Evolutionary conservation across 495 filamentous ascomycete genomes (phyloP).

Genomic region (Talaromyces proteolyticus): DNA sequence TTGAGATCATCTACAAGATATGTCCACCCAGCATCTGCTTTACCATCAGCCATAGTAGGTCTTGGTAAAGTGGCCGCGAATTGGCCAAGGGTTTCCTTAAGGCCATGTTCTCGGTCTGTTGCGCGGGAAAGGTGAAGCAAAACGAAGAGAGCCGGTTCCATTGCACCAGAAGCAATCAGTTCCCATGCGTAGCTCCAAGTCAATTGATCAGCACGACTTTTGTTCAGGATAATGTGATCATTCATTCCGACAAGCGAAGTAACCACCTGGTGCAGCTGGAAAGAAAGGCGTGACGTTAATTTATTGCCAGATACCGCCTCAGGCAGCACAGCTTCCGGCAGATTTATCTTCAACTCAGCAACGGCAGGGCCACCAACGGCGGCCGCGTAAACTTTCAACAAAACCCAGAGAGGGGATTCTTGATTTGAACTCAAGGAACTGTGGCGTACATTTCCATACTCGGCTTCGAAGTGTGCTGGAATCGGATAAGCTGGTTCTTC

Average conservation of each 20-base stretch:
- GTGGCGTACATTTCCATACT: slow-evolving; percentile 36
- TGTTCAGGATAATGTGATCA: slow-evolving; percentile 27
- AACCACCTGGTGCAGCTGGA: slow-evolving; percentile 66
- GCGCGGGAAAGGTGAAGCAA: slow-evolving; percentile 68
- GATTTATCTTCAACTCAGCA: slow-evolving; percentile 17
- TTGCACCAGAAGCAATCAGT: slow-evolving; percentile 60
- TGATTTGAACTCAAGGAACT: slow-evolving; percentile 46
- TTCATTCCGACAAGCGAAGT: slow-evolving; percentile 46
- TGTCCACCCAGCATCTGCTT: slow-evolving; percentile 38
- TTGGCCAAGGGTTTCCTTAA: slow-evolving; percentile 65
- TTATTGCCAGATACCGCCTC: slow-evolving; percentile 59
- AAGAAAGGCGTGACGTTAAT: slow-evolving; percentile 67
- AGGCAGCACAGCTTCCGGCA: slow-evolving; percentile 29
- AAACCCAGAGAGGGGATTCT: slow-evolving; percentile 78
- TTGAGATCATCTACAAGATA: slow-evolving; percentile 54
- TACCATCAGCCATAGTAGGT: slow-evolving; percentile 51
- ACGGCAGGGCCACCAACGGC: slow-evolving; percentile 10
- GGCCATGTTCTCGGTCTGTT: slow-evolving; percentile 54
- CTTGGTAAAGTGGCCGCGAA: slow-evolving; percentile 36
- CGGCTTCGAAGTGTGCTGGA: slow-evolving; percentile 53
- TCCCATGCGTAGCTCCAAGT: slow-evolving; percentile 67
- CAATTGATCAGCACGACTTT: slow-evolving; percentile 52
- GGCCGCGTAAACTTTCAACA: slow-evolving; percentile 68
- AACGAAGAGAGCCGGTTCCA: slow-evolving; percentile 66
- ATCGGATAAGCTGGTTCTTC: slow-evolving; percentile 53